Conservation (phyloP, 73 alveolate species). For the Effrenium voratum region DNA sequence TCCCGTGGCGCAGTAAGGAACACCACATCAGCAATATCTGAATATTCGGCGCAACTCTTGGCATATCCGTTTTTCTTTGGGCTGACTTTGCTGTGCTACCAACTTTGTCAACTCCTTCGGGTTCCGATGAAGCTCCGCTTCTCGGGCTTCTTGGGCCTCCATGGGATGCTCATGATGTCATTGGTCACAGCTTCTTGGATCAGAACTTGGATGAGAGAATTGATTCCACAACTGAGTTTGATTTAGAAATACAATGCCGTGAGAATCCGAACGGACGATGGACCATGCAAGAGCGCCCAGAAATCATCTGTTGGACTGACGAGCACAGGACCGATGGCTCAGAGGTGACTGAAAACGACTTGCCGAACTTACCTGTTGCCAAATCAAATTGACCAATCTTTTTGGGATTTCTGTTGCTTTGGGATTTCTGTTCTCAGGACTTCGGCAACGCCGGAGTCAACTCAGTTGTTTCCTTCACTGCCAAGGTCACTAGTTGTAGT, state of each 20-base stretch:
- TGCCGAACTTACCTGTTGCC: too few species aligned
- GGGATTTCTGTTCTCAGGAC: too few species aligned
- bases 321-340: constrained; percentile 17
- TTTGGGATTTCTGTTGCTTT: not conserved
- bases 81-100: not conserved
- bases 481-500: too few species aligned
- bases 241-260: not conserved
- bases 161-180: not conserved
- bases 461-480: too few species aligned
- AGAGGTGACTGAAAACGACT: not conserved
- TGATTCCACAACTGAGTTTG: too few species aligned
- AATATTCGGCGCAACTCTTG: not conserved
- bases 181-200: not conserved
- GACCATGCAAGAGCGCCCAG: not conserved
- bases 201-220: too few species aligned
- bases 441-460: too few species aligned
- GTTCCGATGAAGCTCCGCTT: not conserved
- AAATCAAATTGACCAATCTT: too few species aligned
- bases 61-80: not conserved
- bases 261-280: not conserved
- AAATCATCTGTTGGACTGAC: not conserved
- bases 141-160: not conserved
- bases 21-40: not conserved
- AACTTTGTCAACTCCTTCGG: not conserved
- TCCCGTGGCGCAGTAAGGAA: too few species aligned